Evolutionary conservation across 306 rosid genomes (phyloP), one percentile per base, ranked within the genome.

Genomic region (Trifolium pratense): DNA sequence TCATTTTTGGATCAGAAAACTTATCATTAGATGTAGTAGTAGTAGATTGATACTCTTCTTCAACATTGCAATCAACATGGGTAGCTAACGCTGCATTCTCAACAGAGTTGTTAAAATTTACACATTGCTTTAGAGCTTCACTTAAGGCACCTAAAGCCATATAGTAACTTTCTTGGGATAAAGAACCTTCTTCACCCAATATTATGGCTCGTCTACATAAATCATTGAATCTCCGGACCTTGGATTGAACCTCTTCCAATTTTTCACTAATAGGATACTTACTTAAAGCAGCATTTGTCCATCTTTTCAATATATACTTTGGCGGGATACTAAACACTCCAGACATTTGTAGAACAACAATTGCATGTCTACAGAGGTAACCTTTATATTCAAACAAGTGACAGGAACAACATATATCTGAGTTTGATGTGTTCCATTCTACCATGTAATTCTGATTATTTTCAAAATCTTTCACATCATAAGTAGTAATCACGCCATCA

Each of bases 221-320:
- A 69, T 86, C 87, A 60, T 86, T 86, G 76, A 83, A 79, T 34
- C 90, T 80, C 4, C 90, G 86, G 73, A 86, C 86, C 86, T 83
- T 86, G 36, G 84, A 71, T 67, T 86, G 90, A 77, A 86, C 82
- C 80, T 83, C 90, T 72, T 84, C 86, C 80, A 86, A 81, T 60
- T 79, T 86, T 78, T 81, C 90, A 58, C 90, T 75, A 20, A 86
- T 78, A 53, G 82, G 76, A 76, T 81, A 84, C 84, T 78, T 83
- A 81, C 90, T 86, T 79, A 78, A n/a, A 45, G 90, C 90, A 83
- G 84, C 86, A 83, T 86, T 86, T 49, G 90, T 86, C 84, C 87
- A 81, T 75, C 90, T 70, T 78, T 86, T 83, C 81, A 86, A 73
- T 59, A 86, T 70, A 78, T 86, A 86, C 78, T 86, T 83, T 26